phyloP scores from a whole-genome alignment of 2,329 filamentous ascomycete species.

The Hawksworthiomyces lignivorus region DNA sequence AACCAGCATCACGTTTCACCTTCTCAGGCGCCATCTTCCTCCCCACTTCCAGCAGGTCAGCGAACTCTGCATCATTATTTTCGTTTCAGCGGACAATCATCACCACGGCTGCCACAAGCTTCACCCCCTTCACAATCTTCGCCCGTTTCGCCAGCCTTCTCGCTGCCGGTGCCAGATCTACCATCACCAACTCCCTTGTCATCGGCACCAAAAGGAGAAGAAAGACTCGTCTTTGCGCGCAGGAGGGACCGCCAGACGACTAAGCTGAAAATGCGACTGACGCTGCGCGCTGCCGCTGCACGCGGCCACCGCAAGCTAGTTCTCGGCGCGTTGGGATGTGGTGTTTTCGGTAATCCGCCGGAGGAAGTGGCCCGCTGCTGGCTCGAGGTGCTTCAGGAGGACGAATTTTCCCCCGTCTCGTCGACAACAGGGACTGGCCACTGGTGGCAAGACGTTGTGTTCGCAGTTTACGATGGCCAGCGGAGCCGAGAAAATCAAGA shows the following conservation, averaged over 20 bases:
- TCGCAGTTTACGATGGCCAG: constrained; percentile 49
- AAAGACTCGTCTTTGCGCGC: constrained; percentile 30
- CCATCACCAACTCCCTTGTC: no score
- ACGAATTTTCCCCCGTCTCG: constrained; percentile 40
- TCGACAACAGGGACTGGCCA: no score
- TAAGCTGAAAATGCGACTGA: constrained; percentile 55
- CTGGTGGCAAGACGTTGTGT: constrained; percentile 57
- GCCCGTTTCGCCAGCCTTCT: no score
- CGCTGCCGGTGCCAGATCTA: no score
- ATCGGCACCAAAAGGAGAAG: no score
- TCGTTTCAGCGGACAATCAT: no score
- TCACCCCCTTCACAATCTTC: no score
- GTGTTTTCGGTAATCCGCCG: constrained; percentile 56
- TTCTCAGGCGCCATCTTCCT: no score
- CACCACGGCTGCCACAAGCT: no score
- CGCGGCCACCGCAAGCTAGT: constrained; percentile 52
- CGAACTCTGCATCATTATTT: no score
- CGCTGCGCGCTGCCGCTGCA: constrained; percentile 49
- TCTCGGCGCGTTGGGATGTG: constrained; percentile 63
- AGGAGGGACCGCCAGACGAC: constrained; percentile 41
- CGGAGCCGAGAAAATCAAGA: constrained; percentile 23
- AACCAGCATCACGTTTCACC: no score
- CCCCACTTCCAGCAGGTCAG: no score
- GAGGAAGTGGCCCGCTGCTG: constrained; percentile 55
- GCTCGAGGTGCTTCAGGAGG: constrained; percentile 50